Base-by-base conservation (phyloP, 1,139 yeast genomes). In the Saccharomyces hybrid region DNA sequence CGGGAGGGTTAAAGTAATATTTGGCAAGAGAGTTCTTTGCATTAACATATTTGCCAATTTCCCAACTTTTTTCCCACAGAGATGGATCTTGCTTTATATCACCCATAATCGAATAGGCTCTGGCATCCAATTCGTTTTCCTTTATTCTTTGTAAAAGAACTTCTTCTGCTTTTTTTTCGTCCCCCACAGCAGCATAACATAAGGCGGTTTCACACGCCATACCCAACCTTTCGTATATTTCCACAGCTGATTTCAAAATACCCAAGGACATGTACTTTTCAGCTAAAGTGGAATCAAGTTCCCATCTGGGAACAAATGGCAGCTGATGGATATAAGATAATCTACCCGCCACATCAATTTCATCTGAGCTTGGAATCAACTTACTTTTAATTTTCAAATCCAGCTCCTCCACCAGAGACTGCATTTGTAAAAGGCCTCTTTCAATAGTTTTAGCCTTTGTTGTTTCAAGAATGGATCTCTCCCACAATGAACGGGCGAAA, bases 401-500 rank as follows among this genome's bases (percentile, higher is more conserved):
- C 47, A 90, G 75, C 67, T 91, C 98, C 66, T 91, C 97, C 31
- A 91, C 93, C 51, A 95, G 75, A 4, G 96, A 84, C 52, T 93
- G 95, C 85, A 95, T 84, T 71, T 95, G 99, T 53, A 93, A 75
- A 11, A 91, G 84, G 53, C 98, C 98, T 69, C 99, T 80, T 71
- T 95, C 99, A 25, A 91, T 84, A 0, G 98, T 91, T 66, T 88
- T 84, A 3, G 96, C 83, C 59, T 84, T 85, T 48, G 77, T 77
- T 0, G 96, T 81, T 69, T 95, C 99, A 47, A 91, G 74, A 16
- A 88, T 63, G 11, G 96, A 88, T 66, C 99, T 79, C 64, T 86
- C 88, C 96, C 98, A 91, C 53, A 95, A 74, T 0, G 96, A 88
- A 60, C 95, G 77, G 3, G 95, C 82, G 64, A 84, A 89, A 3